Base-by-base conservation (phyloP, 176 grass and related monocot species). In the Poa annua region DNA sequence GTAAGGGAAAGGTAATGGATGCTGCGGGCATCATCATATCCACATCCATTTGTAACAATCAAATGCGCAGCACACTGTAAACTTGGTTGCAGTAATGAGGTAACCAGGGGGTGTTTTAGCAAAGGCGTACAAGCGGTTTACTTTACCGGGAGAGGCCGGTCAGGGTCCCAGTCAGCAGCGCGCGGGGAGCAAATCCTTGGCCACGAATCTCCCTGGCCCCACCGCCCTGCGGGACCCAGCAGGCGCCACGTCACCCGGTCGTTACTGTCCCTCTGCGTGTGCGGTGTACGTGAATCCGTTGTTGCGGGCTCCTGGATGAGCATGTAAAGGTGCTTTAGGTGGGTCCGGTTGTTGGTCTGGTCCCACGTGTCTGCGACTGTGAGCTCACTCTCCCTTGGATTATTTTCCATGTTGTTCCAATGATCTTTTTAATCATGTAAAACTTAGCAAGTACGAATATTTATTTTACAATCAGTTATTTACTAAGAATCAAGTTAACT, bases 281-380 rank as follows among this genome's bases (percentile, higher is more conserved):
- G 24, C 76, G 60, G 86, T 84, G 86, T 74, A 56, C 17, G 8
- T 5, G 39, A 80, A 65, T 53, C 44, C 68, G n/a, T 47, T 16
- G 67, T 39, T 24, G 44, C 44, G n/a, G n/a, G n/a, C n/a, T n/a
- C n/a, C n/a, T n/a, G n/a, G n/a, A n/a, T n/a, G n/a, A n/a, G 24
- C 8, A 1, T 8, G 0, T 3, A 42, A 52, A 42, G 4, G 8
- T 86, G 84, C 3, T 55, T 61, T 24, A 32, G 0, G 75, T 83
- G 50, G 84, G 75, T 0, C 75, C 29, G 2, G 0, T 0, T 0
- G 0, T 17, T 0, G 0, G 0, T 0, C 0, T 4, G 59, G 79
- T 12, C 84, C 88, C 50, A 1, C 11, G 0, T 74, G 74, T 68
- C 84, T 0, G 67, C 56, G 38, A 34, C 0, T 0, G 4, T 5